A percentile compares a stretch with the other conserved stretches of the same genome.
Evolutionary conservation across 345 rosid species (phyloP).

Genomic region (Dimocarpus longan): DNA sequence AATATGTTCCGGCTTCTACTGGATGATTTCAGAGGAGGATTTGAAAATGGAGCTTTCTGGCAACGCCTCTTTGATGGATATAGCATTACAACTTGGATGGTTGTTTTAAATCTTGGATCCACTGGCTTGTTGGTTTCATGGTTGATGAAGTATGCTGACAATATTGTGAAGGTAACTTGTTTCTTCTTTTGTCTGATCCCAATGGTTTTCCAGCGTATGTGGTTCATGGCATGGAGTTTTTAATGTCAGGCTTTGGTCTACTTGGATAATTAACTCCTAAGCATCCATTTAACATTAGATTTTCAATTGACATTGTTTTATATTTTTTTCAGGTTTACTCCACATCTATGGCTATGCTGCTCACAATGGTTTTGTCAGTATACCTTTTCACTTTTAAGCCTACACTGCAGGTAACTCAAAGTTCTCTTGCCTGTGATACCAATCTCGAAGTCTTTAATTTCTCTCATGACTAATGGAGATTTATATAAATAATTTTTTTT

Average conservation of each 20-base stretch:
- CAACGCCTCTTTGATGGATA: conserved; percentile 82
- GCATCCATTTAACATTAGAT: not conserved
- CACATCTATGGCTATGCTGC: conserved; percentile 90
- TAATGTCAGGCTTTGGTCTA: not conserved
- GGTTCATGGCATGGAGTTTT: not conserved
- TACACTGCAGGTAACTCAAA: conserved; percentile 57
- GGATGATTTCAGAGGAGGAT: conserved; percentile 91
- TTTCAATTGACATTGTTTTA: not conserved
- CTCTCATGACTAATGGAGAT: not conserved
- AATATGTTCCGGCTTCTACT: conserved; percentile 72
- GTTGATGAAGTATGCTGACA: conserved; percentile 93
- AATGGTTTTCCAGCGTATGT: not conserved
- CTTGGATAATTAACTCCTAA: not conserved
- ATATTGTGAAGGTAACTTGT: conserved; percentile 78
- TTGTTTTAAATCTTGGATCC: conserved; percentile 80
- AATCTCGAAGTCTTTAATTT: not conserved
- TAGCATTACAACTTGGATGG: conserved; percentile 76
- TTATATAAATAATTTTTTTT: not conserved
- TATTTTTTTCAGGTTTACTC: conserved; percentile 62
- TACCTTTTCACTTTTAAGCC: conserved; percentile 75
- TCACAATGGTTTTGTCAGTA: conserved; percentile 72
- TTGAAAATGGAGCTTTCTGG: conserved; percentile 95
- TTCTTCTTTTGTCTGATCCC: conserved; percentile 1
- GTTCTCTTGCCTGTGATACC: not conserved
- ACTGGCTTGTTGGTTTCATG: conserved; percentile 86